Conservation (phyloP, 805 yeast species). For the Tetrapisispora arboricola region DNA sequence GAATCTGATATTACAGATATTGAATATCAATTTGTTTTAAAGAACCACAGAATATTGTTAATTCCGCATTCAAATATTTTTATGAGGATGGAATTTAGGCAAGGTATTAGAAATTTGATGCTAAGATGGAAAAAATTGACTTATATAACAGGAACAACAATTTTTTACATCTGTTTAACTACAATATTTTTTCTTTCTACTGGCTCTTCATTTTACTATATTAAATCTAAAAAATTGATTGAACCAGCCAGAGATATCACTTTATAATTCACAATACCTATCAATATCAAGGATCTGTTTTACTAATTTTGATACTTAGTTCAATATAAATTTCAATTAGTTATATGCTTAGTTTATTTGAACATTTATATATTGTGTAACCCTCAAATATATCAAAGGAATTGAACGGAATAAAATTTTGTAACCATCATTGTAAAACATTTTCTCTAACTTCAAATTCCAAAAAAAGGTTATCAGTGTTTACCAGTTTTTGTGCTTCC, state of each 20-base stretch:
- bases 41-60: constrained; percentile 9
- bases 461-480: constrained; percentile 11
- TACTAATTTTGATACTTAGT: too few species aligned
- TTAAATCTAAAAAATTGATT: background rate
- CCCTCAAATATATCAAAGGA: too few species aligned
- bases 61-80: constrained; percentile 14
- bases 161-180: constrained; percentile 12
- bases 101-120: constrained; percentile 26
- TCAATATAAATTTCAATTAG: too few species aligned
- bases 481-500: constrained; percentile 9
- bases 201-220: constrained; percentile 6
- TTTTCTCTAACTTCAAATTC: constrained; percentile 15
- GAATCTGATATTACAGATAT: constrained; percentile 2
- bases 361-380: too few species aligned
- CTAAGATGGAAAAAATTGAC: constrained; percentile 16
- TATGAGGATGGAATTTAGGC: constrained; percentile 19
- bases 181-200: constrained; percentile 13
- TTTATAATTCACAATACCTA: background rate
- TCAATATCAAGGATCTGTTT: too few species aligned
- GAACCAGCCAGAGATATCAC: background rate
- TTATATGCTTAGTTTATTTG: too few species aligned
- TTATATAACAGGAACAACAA: constrained; percentile 15
- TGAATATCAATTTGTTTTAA: background rate
- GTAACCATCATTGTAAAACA: background rate
- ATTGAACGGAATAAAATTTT: too few species aligned